Evolutionary conservation across 352 stramenopile genomes (phyloP), one percentile per base, ranked within the genome.

Genomic region (Globisporangium apiculatum): DNA sequence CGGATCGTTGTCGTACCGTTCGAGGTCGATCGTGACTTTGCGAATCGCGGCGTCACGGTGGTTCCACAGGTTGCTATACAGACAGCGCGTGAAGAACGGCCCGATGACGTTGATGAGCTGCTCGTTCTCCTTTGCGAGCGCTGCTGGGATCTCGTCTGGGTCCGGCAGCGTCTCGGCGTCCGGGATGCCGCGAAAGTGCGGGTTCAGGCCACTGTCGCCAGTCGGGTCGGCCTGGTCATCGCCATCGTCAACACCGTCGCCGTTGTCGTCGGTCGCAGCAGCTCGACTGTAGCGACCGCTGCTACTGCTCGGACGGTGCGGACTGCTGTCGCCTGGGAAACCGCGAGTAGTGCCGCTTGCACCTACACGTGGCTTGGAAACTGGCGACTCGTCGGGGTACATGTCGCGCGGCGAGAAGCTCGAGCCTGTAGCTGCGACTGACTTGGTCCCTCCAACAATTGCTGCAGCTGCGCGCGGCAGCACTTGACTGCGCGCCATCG

Each of bases 51-150:
- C 83, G 42, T 93, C 85, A 7, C 85, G 76, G 53, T 92, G 85
- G 54, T 89, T 92, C 85, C 85, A 95, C 56, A 91, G 54, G 45
- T 95, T 95, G 60, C 83, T 93, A 67, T 92, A 95, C 18, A 93
- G 76, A 48, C 85, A 95, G 17, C 76, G 75, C 7, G 80, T 87
- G 51, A 95, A 76, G 57, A 90, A 95, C 1, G 74, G 50, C 0
- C 85, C 85, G 58, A 95, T 86, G 0, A 95, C 69, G 8, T 62
- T 52, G 17, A 95, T 89, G 38, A 95, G 72, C 11, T 88, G 71
- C 17, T 88, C 79, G 57, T 77, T 92, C 50, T 92, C 79, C 51
- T 90, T 94, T 17, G 74, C 72, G 38, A 92, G 62, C 10, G 79
- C 81, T 35, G 64, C 24, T 4, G 82, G 76, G 14, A 94, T 69